Conservation (phyloP, 2,329 filamentous ascomycete genomes). For the Emydomyces testavorans region DNA sequence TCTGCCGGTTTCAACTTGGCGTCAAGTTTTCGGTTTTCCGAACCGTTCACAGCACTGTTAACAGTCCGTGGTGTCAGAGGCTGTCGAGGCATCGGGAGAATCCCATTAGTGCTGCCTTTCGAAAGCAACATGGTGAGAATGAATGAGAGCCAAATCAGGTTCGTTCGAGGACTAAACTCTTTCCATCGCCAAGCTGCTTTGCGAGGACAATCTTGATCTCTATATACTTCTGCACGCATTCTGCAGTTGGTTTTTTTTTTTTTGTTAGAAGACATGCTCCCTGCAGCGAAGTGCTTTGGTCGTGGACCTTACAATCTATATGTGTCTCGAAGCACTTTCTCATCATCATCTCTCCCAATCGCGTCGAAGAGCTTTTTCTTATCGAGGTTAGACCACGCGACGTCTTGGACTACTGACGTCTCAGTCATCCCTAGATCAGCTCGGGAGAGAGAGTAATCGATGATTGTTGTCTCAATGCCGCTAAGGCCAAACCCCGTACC, state of each 20-base stretch:
- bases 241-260: constrained; percentile 21
- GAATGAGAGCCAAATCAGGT: constrained; percentile 53
- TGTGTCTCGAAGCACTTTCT: constrained; percentile 31
- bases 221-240: constrained; percentile 34
- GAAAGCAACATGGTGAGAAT: constrained; percentile 46
- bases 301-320: constrained; percentile 32
- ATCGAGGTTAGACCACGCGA: constrained; percentile 34
- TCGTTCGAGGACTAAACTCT: constrained; percentile 48
- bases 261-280: too few species aligned
- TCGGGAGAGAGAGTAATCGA: constrained; percentile 58
- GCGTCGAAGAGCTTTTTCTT: constrained; percentile 36
- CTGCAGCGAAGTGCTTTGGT: background rate
- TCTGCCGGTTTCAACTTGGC: background rate
- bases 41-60: constrained; percentile 18
- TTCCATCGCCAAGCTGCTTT: constrained; percentile 39
- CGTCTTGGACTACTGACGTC: constrained; percentile 19
- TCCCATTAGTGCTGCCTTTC: constrained; percentile 23
- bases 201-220: constrained; percentile 30
- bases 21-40: constrained; percentile 2
- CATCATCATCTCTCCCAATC: constrained; percentile 33
- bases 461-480: constrained; percentile 50
- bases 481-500: constrained; percentile 41
- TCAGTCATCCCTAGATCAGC: constrained; percentile 36
- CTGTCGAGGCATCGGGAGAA: constrained; percentile 17
- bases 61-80: constrained; percentile 27